These are phyloP conservation scores for Tubosaeta sp. DNA, from an alignment of 768 basidiomycete species.

Conservation along the genomic window DNA sequence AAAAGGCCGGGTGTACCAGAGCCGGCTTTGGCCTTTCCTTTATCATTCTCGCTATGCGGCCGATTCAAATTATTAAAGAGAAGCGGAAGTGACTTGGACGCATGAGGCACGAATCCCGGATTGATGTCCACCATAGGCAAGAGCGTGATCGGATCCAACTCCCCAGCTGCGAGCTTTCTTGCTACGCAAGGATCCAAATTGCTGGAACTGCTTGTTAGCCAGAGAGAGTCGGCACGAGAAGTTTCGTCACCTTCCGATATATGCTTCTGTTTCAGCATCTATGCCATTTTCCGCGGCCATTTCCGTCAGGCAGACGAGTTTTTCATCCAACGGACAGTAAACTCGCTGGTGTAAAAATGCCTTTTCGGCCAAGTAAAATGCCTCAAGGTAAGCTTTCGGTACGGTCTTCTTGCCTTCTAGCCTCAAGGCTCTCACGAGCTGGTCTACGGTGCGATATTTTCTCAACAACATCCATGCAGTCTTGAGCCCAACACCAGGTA, in stretches of 20 bases:
- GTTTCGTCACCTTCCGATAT: constrained; percentile 57
- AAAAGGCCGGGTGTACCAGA: constrained; percentile 40
- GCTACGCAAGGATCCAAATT: constrained; percentile 62
- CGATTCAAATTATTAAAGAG: constrained; percentile 25
- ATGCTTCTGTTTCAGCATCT: constrained; percentile 60
- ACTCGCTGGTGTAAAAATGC: constrained; percentile 93
- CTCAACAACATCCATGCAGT: constrained; percentile 80
- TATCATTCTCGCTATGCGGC: constrained; percentile 36
- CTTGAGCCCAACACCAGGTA: constrained; percentile 90
- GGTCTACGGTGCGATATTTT: constrained; percentile 83
- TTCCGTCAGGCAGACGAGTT: constrained; percentile 67
- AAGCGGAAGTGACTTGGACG: constrained; percentile 41
- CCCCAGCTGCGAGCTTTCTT: constrained; percentile 60
- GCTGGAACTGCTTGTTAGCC: constrained; percentile 35
- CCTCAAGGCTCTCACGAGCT: constrained; percentile 68
- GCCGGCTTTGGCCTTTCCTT: constrained; percentile 39
- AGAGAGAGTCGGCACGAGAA: not conserved
- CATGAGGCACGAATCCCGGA: constrained; percentile 54
- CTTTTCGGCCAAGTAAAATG: constrained; percentile 80
- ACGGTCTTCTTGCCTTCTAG: constrained; percentile 83
- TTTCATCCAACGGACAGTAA: constrained; percentile 67
- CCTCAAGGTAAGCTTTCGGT: constrained; percentile 68
- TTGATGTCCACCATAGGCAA: constrained; percentile 78
- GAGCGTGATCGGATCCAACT: constrained; percentile 65
- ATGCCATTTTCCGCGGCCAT: constrained; percentile 48